A percentile compares a stretch with the other conserved stretches of the same genome.
Evolutionary conservation across 2,329 filamentous ascomycete genomes (phyloP).

Genomic region (Ascochyta koolunga): DNA sequence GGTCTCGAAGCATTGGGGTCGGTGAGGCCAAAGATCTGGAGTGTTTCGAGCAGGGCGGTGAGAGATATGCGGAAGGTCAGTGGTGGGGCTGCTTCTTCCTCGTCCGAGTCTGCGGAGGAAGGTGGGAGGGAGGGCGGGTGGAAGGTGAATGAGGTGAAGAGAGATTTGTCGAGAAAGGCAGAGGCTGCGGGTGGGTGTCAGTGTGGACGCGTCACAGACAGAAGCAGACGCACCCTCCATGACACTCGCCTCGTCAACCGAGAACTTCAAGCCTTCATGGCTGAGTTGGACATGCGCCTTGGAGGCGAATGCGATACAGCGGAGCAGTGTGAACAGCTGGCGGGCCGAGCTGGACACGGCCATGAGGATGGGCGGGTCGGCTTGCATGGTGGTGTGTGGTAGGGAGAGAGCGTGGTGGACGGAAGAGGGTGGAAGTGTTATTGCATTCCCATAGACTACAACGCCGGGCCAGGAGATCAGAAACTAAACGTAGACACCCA

Average conservation of each 20-base stretch:
- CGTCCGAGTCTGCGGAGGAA: slow-evolving; percentile 37
- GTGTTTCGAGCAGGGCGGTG: slow-evolving; percentile 83
- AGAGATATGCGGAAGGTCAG: slow-evolving; percentile 86
- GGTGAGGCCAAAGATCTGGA: slow-evolving; percentile 87
- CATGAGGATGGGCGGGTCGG: slow-evolving; percentile 66
- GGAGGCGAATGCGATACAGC: slow-evolving; percentile 66
- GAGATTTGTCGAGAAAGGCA: slow-evolving; percentile 83
- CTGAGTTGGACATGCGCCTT: slow-evolving; percentile 77
- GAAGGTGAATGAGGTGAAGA: slow-evolving; percentile 86
- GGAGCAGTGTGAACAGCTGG: slow-evolving; percentile 70
- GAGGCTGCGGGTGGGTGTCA: slow-evolving; percentile 57
- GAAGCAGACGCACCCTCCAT: slow-evolving; percentile 73
- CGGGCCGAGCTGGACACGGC: slow-evolving; percentile 79
- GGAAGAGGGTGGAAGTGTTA: slow-evolving; percentile 30
- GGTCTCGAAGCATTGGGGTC: slow-evolving; percentile 49
- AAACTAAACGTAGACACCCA: slow-evolving; percentile 93
- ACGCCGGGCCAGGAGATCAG: slow-evolving; percentile 33
- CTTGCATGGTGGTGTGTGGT: slow-evolving; percentile 40
- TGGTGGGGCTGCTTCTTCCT: slow-evolving; percentile 48
- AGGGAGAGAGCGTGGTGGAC: slow-evolving; percentile 14
- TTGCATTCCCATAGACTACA: slow-evolving; percentile 50
- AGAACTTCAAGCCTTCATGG: slow-evolving; percentile 83
- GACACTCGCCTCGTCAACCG: slow-evolving; percentile 83
- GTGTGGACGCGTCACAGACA: slow-evolving; percentile 5
- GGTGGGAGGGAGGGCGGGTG: slow-evolving; percentile 57